These are phyloP conservation scores for Luffa acutangula DNA, from an alignment of 306 rosid genomes.

Conservation along the genomic window DNA sequence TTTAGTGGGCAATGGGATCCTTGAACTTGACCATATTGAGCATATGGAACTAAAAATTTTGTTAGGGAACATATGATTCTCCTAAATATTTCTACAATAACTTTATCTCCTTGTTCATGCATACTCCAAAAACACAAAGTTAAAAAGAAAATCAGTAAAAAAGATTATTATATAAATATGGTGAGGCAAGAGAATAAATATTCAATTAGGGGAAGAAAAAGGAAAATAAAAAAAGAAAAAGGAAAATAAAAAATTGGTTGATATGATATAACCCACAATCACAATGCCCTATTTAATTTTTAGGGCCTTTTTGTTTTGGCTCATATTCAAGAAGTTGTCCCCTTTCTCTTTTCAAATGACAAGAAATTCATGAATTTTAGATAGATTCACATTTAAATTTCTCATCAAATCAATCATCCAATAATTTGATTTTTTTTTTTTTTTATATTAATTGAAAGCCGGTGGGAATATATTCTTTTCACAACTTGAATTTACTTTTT, in stretches of 20 bases:
- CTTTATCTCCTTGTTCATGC: slow-evolving; percentile 11
- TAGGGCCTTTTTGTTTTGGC: not conserved
- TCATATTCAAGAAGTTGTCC: not conserved
- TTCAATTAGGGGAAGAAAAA: not conserved
- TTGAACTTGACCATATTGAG: slow-evolving; percentile 2
- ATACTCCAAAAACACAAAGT: not conserved
- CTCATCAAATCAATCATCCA: not conserved
- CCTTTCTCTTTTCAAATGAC: not conserved
- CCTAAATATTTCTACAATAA: not conserved
- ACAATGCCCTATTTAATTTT: slow-evolving; percentile 22
- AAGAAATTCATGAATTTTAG: not conserved
- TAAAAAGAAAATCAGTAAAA: not conserved
- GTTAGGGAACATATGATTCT: not conserved
- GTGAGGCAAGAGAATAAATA: not conserved
- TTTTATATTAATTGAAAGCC: not conserved
- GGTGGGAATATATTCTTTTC: not conserved
- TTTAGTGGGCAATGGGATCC: not conserved
- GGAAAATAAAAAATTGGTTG: not conserved
- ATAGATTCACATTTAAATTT: not conserved
- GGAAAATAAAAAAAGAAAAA: too few relatives aligned
- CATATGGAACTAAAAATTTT: not conserved
- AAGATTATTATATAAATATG: not conserved
- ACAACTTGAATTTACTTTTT: not conserved
- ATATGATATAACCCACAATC: not conserved
- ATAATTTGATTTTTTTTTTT: not conserved